Evolutionary conservation across 179 eudicot genomes (phyloP).

Genomic region (Spinacia oleracea): DNA sequence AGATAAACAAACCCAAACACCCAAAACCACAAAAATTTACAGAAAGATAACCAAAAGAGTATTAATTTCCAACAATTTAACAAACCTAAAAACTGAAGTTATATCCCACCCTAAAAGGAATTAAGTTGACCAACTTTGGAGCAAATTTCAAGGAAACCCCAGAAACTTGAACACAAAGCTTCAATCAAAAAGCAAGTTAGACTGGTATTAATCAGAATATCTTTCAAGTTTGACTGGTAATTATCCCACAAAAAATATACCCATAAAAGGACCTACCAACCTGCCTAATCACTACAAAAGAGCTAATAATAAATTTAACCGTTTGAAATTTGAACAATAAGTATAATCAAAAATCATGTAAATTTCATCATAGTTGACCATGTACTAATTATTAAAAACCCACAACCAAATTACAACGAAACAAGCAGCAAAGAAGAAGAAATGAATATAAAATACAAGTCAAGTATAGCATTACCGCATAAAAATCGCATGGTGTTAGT

Average conservation of each 20-base stretch:
- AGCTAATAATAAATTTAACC: not conserved
- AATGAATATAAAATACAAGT: not conserved
- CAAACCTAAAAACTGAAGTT: not conserved
- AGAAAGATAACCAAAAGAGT: not conserved
- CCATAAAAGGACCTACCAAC: not conserved
- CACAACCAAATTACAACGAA: not conserved
- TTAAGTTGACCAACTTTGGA: constrained; percentile 12
- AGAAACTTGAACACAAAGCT: constrained; percentile 14
- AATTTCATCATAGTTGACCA: constrained; percentile 10
- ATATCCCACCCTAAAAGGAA: not conserved
- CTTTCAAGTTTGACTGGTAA: constrained; percentile 7
- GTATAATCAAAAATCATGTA: not conserved
- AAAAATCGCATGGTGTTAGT: not conserved
- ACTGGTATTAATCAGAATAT: not conserved
- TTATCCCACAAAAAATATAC: not conserved
- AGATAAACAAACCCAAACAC: not conserved
- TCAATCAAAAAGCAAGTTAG: constrained; percentile 5
- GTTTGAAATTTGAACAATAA: not conserved
- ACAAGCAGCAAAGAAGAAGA: not conserved
- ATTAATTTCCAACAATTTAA: not conserved
- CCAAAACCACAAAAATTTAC: not conserved
- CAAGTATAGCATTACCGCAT: not conserved
- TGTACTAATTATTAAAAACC: not conserved
- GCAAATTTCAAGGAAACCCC: constrained; percentile 11
- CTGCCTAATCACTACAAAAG: not conserved